These are phyloP conservation scores for Metschnikowia colocasiae DNA, from an alignment of 805 yeast species.

Conservation along the genomic window DNA sequence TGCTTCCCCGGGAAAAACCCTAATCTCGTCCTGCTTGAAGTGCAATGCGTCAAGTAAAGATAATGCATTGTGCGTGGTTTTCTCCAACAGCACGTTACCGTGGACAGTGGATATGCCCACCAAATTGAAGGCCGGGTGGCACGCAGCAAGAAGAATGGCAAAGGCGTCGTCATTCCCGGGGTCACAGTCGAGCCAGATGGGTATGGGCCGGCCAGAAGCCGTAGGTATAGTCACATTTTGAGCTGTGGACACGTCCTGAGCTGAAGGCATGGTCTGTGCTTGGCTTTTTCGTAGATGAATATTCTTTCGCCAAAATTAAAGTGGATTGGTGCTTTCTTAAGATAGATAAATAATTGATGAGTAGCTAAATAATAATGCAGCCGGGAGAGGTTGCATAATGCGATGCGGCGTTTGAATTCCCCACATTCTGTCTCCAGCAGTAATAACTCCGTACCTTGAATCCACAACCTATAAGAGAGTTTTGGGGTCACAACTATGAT, in stretches of 20 bases:
- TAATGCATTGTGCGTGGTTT: slow-evolving; percentile 67
- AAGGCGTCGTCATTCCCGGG: slow-evolving; percentile 90
- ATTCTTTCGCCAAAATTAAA: too few relatives aligned
- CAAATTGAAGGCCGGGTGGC: slow-evolving; percentile 54
- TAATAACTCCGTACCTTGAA: too few relatives aligned
- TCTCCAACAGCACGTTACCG: slow-evolving; percentile 62
- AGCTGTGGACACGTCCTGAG: not conserved
- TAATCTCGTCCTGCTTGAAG: slow-evolving; percentile 41
- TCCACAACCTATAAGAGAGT: too few relatives aligned
- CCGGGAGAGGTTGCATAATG: not conserved
- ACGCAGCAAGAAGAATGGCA: slow-evolving; percentile 62
- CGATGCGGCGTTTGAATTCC: slow-evolving; percentile 1
- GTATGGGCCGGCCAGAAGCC: slow-evolving; percentile 25
- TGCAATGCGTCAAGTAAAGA: slow-evolving; percentile 59
- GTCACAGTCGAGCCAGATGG: slow-evolving; percentile 88
- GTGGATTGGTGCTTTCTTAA: not conserved
- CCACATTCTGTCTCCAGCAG: not conserved
- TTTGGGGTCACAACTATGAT: not conserved
- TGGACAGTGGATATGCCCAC: slow-evolving; percentile 73
- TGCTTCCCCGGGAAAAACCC: slow-evolving; percentile 64
- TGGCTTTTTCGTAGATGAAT: too few relatives aligned
- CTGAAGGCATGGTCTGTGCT: slow-evolving; percentile 6
- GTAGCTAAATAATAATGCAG: not conserved
- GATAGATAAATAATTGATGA: not conserved
- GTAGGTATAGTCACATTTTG: not conserved